Percentiles rank a stretch among this genome's conserved stretches.
Evolutionary conservation across 768 basidiomycete genomes (phyloP).

Genomic region (Kwoniella botswanensis): DNA sequence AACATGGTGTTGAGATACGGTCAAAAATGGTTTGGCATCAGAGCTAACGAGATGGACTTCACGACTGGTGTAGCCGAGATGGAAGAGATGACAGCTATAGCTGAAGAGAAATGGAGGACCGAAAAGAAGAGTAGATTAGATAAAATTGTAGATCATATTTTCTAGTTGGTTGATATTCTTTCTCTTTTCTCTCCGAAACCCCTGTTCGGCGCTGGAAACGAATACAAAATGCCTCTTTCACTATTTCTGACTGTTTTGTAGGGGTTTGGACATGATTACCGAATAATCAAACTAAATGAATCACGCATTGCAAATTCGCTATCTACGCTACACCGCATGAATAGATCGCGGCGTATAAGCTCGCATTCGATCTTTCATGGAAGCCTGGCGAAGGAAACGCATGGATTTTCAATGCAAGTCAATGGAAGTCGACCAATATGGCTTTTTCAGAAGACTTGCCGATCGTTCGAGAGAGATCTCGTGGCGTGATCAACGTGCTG

Average conservation of each 20-base stretch:
- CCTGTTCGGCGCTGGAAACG: too few relatives aligned
- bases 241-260: too few relatives aligned
- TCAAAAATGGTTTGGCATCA: conserved; percentile 8
- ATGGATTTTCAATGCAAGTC: too few relatives aligned
- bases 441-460: neutral
- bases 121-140: neutral
- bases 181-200: too few relatives aligned
- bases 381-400: too few relatives aligned
- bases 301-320: too few relatives aligned
- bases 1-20: conserved; percentile 6
- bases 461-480: neutral
- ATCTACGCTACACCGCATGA: too few relatives aligned
- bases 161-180: neutral
- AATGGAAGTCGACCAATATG: neutral
- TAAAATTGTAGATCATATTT: conserved; percentile 11
- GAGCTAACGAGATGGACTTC: conserved; percentile 27
- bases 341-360: too few relatives aligned
- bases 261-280: too few relatives aligned
- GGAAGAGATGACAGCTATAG: conserved; percentile 18
- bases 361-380: too few relatives aligned
- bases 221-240: too few relatives aligned
- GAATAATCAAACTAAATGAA: too few relatives aligned
- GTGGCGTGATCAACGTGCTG: neutral
- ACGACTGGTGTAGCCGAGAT: conserved; percentile 21
- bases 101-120: conserved; percentile 18